phyloP scores from a whole-genome alignment of 192 early-diverging fungal species.

The Backusella sp. region DNA sequence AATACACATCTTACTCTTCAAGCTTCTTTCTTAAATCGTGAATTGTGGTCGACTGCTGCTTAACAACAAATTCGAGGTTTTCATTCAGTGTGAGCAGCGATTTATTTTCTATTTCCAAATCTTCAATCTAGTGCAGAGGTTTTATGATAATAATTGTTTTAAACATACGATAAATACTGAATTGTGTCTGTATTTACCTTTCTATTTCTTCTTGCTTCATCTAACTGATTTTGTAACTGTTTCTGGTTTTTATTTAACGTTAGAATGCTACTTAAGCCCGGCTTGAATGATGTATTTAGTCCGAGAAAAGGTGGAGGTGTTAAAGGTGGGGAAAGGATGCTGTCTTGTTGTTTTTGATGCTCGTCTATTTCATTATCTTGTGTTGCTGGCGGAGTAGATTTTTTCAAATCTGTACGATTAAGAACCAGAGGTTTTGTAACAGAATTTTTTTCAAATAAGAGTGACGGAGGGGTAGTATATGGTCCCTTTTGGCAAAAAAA shows the following conservation, averaged over 20 bases:
- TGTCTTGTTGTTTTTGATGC: neutral
- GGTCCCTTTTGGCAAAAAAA: slow-evolving; percentile 13
- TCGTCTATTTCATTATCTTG: neutral
- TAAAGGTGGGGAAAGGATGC: neutral
- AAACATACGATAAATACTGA: neutral
- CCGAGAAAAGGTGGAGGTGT: slow-evolving; percentile 1
- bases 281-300: neutral
- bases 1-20: slow-evolving; percentile 3
- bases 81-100: slow-evolving; percentile 17
- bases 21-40: slow-evolving; percentile 17
- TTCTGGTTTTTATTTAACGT: neutral
- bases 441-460: neutral
- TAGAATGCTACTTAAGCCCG: neutral
- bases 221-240: slow-evolving; percentile 3
- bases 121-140: slow-evolving; percentile 17
- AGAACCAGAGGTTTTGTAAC: neutral
- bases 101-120: slow-evolving; percentile 29
- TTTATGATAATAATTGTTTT: neutral
- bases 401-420: slow-evolving; percentile 1
- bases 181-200: slow-evolving; percentile 13
- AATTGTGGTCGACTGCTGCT: slow-evolving; percentile 14
- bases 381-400: neutral
- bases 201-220: slow-evolving; percentile 22
- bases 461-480: neutral
- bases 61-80: slow-evolving; percentile 15